phyloP scores from a whole-genome alignment of 192 early-diverging fungal genomes.

The Backusella liffmaniae region DNA sequence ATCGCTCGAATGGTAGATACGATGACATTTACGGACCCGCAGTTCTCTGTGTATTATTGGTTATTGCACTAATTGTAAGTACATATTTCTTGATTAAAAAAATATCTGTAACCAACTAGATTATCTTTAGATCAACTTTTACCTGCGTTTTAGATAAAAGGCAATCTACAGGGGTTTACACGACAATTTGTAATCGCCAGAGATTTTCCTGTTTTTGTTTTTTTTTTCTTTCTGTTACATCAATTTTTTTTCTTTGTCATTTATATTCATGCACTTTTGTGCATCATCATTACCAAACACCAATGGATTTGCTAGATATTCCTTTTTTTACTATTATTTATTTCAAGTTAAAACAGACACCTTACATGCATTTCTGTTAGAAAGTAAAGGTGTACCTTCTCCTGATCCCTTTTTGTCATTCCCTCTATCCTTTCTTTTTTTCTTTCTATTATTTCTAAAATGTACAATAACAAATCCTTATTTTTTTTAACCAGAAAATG shows the following conservation, averaged over 20 bases:
- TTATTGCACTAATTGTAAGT: conserved; percentile 48
- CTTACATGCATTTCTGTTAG: not conserved
- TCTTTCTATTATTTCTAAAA: not conserved
- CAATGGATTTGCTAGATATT: not conserved
- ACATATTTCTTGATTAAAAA: not conserved
- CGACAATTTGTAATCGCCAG: not conserved
- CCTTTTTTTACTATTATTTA: not conserved
- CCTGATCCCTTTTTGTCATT: not conserved
- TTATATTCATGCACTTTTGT: not conserved
- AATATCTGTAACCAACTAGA: not conserved
- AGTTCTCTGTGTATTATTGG: conserved; percentile 48
- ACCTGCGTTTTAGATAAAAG: not conserved
- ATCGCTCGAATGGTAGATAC: conserved; percentile 57
- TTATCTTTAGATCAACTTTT: conserved; percentile 2
- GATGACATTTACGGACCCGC: conserved; percentile 34
- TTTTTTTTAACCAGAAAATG: not conserved
- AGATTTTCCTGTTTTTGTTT: not conserved
- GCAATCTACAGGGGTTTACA: not conserved
- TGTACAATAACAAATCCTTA: conserved; percentile 1
- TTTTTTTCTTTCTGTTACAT: not conserved
- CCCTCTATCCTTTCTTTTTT: not conserved
- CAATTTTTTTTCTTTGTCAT: not conserved
- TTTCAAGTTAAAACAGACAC: not conserved
- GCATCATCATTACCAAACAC: not conserved
- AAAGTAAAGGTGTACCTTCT: not conserved